Conservation (phyloP, 768 basidiomycete species). For the Panaeolus papilionaceus region DNA sequence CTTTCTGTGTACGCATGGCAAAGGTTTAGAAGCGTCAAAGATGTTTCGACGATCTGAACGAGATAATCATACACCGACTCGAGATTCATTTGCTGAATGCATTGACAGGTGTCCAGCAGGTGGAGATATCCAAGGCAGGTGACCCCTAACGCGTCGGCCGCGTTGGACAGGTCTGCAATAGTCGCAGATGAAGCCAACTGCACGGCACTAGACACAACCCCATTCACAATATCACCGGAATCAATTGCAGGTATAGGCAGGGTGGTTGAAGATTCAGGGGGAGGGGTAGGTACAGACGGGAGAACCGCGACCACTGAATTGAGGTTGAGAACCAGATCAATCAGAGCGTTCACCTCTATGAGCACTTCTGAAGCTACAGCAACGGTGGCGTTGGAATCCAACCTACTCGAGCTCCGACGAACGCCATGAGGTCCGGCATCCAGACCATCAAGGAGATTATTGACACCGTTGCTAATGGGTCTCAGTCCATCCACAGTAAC, state of each 20-base stretch:
- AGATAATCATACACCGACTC: conserved; percentile 9
- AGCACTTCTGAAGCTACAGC: conserved; percentile 15
- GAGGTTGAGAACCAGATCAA: conserved; percentile 26
- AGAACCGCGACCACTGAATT: conserved; percentile 10
- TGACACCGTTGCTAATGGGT: conserved; percentile 22
- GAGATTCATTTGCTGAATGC: conserved; percentile 11
- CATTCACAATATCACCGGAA: conserved; percentile 12
- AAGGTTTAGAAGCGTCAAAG: conserved; percentile 21
- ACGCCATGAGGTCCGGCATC: conserved; percentile 30
- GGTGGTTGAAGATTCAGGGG: not conserved
- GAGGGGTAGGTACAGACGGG: not conserved
- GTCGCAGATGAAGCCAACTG: conserved; percentile 18
- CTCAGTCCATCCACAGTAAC: conserved; percentile 30
- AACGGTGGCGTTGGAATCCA: conserved; percentile 15
- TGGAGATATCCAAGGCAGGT: conserved; percentile 15
- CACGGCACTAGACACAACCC: conserved; percentile 21
- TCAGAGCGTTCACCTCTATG: conserved; percentile 19
- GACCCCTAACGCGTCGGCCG: conserved; percentile 13
- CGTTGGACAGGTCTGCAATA: conserved; percentile 19
- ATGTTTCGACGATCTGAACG: conserved; percentile 10
- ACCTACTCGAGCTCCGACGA: conserved; percentile 14
- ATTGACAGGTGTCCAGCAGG: conserved; percentile 17
- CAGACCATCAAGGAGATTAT: conserved; percentile 29
- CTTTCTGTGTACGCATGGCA: conserved; percentile 8
- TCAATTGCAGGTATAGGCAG: conserved; percentile 2